These are phyloP conservation scores for Neurospora sp. DNA, from an alignment of 495 filamentous ascomycete species.

Conservation along the genomic window DNA sequence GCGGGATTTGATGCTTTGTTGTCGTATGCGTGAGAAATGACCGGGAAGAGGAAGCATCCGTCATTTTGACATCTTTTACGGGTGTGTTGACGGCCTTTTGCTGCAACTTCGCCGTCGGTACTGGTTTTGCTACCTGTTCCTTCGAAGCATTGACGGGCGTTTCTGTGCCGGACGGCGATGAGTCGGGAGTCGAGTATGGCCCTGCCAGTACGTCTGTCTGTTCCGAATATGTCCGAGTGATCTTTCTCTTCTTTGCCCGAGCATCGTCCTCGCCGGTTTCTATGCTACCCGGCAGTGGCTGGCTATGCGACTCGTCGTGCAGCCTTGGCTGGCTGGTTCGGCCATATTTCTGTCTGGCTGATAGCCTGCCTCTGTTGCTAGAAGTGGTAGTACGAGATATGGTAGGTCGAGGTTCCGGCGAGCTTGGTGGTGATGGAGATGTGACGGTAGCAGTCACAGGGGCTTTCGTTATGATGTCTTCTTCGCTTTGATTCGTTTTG, in stretches of 20 bases:
- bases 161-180: constrained; percentile 11
- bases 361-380: constrained; percentile 4
- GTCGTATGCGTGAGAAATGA: constrained; percentile 16
- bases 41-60: constrained; percentile 5
- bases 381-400: background rate
- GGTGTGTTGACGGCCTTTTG: constrained; percentile 11
- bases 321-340: constrained; percentile 1
- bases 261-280: constrained; percentile 5
- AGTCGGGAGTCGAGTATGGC: constrained; percentile 21
- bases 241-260: constrained; percentile 18
- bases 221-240: constrained; percentile 16
- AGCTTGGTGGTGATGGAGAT: constrained; percentile 7
- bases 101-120: background rate
- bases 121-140: constrained; percentile 6
- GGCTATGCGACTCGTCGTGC: constrained; percentile 15
- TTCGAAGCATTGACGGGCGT: constrained; percentile 4
- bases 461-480: background rate
- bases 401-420: constrained; percentile 11
- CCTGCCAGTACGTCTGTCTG: constrained; percentile 7
- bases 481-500: background rate
- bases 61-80: constrained; percentile 16
- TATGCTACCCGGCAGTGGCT: constrained; percentile 13
- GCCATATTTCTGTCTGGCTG: background rate
- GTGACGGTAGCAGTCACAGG: background rate
- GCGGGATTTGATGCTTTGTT: constrained; percentile 25